Evolutionary conservation across 2,329 filamentous ascomycete species (phyloP).

Genomic region (Monilinia aucupariae): DNA sequence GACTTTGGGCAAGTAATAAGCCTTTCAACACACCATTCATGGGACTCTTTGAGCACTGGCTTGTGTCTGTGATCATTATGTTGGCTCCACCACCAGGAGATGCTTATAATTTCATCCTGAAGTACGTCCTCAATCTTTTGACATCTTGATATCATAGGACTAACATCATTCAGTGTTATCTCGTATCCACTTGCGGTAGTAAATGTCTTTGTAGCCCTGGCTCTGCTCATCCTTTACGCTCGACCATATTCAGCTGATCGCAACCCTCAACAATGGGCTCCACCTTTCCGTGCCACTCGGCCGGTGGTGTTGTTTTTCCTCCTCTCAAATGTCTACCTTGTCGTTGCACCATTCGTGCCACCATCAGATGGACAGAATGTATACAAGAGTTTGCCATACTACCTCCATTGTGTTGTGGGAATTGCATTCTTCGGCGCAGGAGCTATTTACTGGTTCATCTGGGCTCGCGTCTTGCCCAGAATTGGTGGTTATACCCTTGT

Average conservation of each 20-base stretch:
- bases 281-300: conserved; percentile 49
- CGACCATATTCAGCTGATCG: conserved; percentile 44
- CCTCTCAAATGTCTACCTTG: conserved; percentile 55
- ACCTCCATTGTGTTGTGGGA: conserved; percentile 52
- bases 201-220: conserved; percentile 50
- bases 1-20: conserved; percentile 57
- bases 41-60: conserved; percentile 59
- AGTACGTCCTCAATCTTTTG: conserved; percentile 38
- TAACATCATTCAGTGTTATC: conserved; percentile 46
- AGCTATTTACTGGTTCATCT: conserved; percentile 51
- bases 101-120: conserved; percentile 58
- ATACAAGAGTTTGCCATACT: conserved; percentile 51
- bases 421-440: conserved; percentile 49
- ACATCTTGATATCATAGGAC: neutral
- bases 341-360: conserved; percentile 54
- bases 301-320: conserved; percentile 55
- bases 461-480: conserved; percentile 48
- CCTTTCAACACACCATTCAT: conserved; percentile 58
- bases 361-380: conserved; percentile 47
- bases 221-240: conserved; percentile 49
- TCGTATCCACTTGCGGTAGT: conserved; percentile 58
- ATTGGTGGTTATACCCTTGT: conserved; percentile 52
- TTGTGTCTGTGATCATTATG: conserved; percentile 60
- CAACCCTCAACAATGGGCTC: conserved; percentile 47
- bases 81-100: conserved; percentile 62